Evolutionary conservation across 202 grass and related monocot species (phyloP).

Genomic region (Elaeis oleifera): DNA sequence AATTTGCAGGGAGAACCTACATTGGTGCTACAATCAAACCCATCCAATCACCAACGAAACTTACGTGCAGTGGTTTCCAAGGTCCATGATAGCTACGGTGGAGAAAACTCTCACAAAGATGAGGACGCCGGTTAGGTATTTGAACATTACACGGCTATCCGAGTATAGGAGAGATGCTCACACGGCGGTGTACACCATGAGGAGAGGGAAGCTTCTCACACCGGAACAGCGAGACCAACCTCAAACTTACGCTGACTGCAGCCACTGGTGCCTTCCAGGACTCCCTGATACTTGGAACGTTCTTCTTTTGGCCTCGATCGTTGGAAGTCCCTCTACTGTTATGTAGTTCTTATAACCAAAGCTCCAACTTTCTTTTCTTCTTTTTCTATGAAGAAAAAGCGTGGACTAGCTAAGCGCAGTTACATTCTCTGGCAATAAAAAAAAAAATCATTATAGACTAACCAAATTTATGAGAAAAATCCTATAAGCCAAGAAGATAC

Average conservation of each 20-base stretch:
- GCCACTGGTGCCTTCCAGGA: conserved; percentile 12
- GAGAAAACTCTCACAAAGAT: conserved; percentile 23
- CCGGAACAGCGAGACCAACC: neutral
- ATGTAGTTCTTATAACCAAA: neutral
- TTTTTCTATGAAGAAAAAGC: too few relatives aligned
- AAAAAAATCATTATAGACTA: too few relatives aligned
- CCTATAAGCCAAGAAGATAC: too few relatives aligned
- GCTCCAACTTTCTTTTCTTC: too few relatives aligned
- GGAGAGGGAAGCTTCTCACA: neutral
- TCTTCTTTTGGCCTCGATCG: conserved; percentile 5
- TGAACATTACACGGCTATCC: conserved; percentile 1
- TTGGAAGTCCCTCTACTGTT: conserved; percentile 1
- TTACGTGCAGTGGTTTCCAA: conserved; percentile 28
- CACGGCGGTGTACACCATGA: neutral
- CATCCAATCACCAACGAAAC: conserved; percentile 24
- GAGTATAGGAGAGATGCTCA: conserved; percentile 8
- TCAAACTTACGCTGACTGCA: neutral
- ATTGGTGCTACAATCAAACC: conserved; percentile 52
- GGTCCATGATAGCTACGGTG: conserved; percentile 13
- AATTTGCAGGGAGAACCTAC: conserved; percentile 24
- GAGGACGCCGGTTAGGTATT: conserved; percentile 3
- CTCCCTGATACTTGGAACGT: conserved; percentile 10
- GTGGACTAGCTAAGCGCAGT: too few relatives aligned
- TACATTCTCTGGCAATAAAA: too few relatives aligned
- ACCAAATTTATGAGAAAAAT: too few relatives aligned